Conservation (phyloP, 176 grass and related monocot genomes). For the Raddia distichophylla region DNA sequence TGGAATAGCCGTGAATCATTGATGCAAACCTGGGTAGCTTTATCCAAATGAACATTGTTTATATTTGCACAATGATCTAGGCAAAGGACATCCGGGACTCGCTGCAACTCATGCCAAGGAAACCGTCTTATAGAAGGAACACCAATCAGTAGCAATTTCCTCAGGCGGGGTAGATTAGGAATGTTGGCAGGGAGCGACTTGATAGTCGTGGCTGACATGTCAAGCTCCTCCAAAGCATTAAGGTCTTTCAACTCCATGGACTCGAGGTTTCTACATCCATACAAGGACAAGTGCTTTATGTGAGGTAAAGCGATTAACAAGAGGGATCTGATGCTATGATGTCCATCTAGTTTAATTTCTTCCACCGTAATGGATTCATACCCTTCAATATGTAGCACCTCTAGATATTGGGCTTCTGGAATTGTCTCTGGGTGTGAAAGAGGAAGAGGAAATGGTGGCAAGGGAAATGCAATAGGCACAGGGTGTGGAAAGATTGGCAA, state of each 20-base stretch:
- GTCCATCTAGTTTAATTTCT: background rate
- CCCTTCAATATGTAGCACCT: background rate
- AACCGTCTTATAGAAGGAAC: slow-evolving; percentile 10
- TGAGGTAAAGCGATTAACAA: background rate
- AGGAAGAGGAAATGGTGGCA: too few relatives aligned
- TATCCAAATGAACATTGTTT: background rate
- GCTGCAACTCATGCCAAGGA: slow-evolving; percentile 23
- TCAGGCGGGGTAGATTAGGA: background rate
- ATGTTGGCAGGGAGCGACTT: background rate
- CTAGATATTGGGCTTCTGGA: too few relatives aligned
- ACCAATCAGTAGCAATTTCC: background rate
- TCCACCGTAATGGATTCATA: background rate
- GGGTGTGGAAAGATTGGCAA: too few relatives aligned
- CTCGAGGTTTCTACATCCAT: background rate
- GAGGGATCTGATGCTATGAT: slow-evolving; percentile 3
- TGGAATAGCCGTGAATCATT: slow-evolving; percentile 8
- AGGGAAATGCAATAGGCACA: too few relatives aligned
- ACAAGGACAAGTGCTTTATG: background rate
- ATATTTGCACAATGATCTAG: background rate
- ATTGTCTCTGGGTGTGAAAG: background rate
- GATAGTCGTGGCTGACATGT: slow-evolving; percentile 7
- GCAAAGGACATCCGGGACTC: background rate
- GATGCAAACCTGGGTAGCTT: background rate
- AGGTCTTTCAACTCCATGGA: background rate
- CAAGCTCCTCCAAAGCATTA: slow-evolving; percentile 17